Conservation (phyloP, 768 basidiomycete genomes). For the Lactarius sp. region DNA sequence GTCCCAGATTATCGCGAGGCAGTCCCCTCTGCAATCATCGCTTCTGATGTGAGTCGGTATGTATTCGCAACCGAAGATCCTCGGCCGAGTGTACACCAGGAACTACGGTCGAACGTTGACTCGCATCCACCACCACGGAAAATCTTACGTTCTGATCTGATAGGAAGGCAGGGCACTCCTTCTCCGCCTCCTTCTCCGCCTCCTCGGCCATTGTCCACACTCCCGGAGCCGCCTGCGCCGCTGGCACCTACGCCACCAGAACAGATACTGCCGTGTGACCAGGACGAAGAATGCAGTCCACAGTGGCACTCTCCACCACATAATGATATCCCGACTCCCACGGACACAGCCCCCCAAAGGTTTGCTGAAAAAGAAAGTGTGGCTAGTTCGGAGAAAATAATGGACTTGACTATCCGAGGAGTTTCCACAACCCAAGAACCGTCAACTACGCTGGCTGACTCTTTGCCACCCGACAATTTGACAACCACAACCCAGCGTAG, state of each 20-base stretch:
- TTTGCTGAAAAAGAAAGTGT: not conserved
- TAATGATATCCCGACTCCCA: not conserved
- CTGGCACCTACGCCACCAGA: not conserved
- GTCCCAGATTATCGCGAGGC: constrained; percentile 2
- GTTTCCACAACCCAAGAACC: not conserved
- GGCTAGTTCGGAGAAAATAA: not conserved
- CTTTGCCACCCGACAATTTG: constrained; percentile 4
- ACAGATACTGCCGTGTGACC: not conserved
- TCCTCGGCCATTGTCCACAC: not conserved
- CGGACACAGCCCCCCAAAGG: not conserved
- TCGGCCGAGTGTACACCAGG: not conserved
- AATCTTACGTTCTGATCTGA: not conserved
- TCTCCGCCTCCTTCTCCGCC: not conserved
- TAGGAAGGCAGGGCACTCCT: not conserved
- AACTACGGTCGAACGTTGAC: not conserved
- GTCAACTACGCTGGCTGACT: not conserved
- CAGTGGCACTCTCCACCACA: constrained; percentile 2
- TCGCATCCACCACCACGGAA: not conserved
- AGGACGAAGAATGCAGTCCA: not conserved
- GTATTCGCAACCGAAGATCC: not conserved
- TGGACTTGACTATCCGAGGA: not conserved
- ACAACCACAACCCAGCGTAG: not conserved
- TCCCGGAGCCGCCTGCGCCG: not conserved
- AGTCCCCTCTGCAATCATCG: not conserved
- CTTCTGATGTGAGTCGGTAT: not conserved